Base-by-base conservation (phyloP, 169 alveolate species). In the Eimeria tenella region DNA sequence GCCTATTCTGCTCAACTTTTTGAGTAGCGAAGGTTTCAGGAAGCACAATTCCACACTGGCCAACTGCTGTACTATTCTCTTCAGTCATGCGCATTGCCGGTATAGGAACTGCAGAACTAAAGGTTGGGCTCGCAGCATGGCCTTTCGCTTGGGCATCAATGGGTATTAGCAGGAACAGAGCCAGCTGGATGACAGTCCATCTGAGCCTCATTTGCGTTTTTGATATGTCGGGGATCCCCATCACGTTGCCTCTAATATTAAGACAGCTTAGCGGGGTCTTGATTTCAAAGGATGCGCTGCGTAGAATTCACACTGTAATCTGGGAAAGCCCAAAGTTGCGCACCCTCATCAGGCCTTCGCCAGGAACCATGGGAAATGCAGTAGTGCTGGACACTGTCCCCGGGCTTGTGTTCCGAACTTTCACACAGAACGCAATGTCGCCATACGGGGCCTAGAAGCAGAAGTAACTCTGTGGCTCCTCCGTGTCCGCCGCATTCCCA, bases 1-100 rank as follows among this genome's bases (percentile, higher is more conserved):
- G 81, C 23, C 52, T 60, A 81, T 21, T 81, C 60, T 81, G 89
- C 25, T 15, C 92, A 21, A 84, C 1, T 8, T 17, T 70, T 63
- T 50, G 77, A 5, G 60, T 52, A 8, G 81, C 11, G 63, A 79
- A 49, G 10, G 75, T 11, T 23, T 56, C 79, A 63, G 56, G 21
- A n/a, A 84, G 21, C 11, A 84, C 17, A 17, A 84, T 60, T 49
- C 92, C 92, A 65, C 92, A 84, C 55, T 84, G 75, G 19, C 92
- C 92, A 19, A 25, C 10, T 7, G 79, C 81, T 60, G 65, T 60
- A 9, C 60, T 77, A 2, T 58, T 83, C 79, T 83, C 91, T 25
- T 42, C 79, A 10, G 70, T 15, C 63, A 62, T 25, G 11, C 5
- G 52, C 79, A 83, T 15, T 23, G 31, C 17, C 65, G 91, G 8